phyloP scores from a whole-genome alignment of 768 basidiomycete genomes.

The Naganishia friedmannii region DNA sequence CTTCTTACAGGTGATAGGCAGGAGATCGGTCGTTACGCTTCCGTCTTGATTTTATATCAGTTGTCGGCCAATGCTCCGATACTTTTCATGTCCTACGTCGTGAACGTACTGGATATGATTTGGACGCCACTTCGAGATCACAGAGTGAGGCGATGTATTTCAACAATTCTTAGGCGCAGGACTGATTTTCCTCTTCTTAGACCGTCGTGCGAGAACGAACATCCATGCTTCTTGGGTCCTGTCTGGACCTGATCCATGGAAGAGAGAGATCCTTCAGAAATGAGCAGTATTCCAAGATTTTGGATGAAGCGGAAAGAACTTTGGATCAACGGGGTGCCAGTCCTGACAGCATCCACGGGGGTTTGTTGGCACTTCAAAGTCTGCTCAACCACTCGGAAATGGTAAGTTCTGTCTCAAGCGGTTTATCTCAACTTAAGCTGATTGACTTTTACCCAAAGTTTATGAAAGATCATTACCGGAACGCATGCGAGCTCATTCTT shows the following conservation, averaged over 20 bases:
- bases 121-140: slow-evolving; percentile 84
- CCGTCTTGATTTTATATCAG: slow-evolving; percentile 89
- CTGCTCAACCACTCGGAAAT: slow-evolving; percentile 88
- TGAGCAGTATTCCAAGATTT: slow-evolving; percentile 71
- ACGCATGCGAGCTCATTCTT: slow-evolving; percentile 84
- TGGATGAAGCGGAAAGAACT: slow-evolving; percentile 73
- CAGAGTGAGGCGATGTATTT: slow-evolving; percentile 56
- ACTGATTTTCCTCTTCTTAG: slow-evolving; percentile 31
- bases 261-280: slow-evolving; percentile 62
- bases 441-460: slow-evolving; percentile 40
- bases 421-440: background rate
- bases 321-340: slow-evolving; percentile 70
- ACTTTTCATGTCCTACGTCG: slow-evolving; percentile 83
- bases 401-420: slow-evolving; percentile 57
- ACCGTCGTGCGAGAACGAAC: slow-evolving; percentile 87
- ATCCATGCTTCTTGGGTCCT: slow-evolving; percentile 86
- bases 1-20: slow-evolving; percentile 60
- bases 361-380: slow-evolving; percentile 84
- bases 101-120: slow-evolving; percentile 85
- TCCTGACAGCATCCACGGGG: slow-evolving; percentile 88
- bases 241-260: slow-evolving; percentile 76
- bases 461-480: slow-evolving; percentile 61
- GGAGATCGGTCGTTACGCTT: slow-evolving; percentile 85
- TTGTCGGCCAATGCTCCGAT: slow-evolving; percentile 81
- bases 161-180: background rate